These are phyloP conservation scores for Pholiota adiposa DNA, from an alignment of 1,284 basidiomycete species.

Conservation along the genomic window DNA sequence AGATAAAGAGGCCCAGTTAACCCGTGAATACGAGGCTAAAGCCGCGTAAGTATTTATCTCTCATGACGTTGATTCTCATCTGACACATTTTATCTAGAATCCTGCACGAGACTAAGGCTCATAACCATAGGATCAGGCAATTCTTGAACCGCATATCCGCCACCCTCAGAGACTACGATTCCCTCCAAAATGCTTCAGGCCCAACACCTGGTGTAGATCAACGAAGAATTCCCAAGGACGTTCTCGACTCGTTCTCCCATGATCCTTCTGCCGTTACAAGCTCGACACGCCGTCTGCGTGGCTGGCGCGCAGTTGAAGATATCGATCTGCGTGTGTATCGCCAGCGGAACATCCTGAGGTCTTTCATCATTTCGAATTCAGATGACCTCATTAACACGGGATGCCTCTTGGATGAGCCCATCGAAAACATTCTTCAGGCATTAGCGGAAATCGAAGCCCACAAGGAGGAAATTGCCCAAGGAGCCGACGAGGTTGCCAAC, in stretches of 20 bases:
- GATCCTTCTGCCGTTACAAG: slow-evolving; percentile 76
- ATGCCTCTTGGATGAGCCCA: slow-evolving; percentile 58
- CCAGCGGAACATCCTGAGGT: slow-evolving; percentile 59
- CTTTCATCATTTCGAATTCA: slow-evolving; percentile 44
- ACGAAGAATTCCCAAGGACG: slow-evolving; percentile 57
- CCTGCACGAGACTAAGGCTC: slow-evolving; percentile 56
- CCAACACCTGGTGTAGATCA: slow-evolving; percentile 51
- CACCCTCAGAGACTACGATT: slow-evolving; percentile 66
- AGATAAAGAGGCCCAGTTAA: slow-evolving; percentile 52
- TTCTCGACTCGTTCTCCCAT: slow-evolving; percentile 72
- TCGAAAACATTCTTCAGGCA: slow-evolving; percentile 48
- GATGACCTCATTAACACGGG: slow-evolving; percentile 31
- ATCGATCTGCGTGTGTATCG: slow-evolving; percentile 62
- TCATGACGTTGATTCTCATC: slow-evolving; percentile 5
- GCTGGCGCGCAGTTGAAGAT: slow-evolving; percentile 76
- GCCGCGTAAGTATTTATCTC: slow-evolving; percentile 49
- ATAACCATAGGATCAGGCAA: slow-evolving; percentile 68
- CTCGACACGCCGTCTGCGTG: slow-evolving; percentile 54
- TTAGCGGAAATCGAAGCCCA: slow-evolving; percentile 52
- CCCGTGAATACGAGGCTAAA: slow-evolving; percentile 63
- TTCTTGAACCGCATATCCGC: slow-evolving; percentile 66
- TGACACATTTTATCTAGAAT: slow-evolving; percentile 43
- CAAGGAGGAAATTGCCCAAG: slow-evolving; percentile 43
- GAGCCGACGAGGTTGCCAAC: slow-evolving; percentile 52
- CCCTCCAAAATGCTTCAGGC: slow-evolving; percentile 53